A percentile compares a stretch with the other conserved stretches of the same genome.
phyloP scores from a whole-genome alignment of 176 grass and related monocot genomes.

The Olyra latifolia region DNA sequence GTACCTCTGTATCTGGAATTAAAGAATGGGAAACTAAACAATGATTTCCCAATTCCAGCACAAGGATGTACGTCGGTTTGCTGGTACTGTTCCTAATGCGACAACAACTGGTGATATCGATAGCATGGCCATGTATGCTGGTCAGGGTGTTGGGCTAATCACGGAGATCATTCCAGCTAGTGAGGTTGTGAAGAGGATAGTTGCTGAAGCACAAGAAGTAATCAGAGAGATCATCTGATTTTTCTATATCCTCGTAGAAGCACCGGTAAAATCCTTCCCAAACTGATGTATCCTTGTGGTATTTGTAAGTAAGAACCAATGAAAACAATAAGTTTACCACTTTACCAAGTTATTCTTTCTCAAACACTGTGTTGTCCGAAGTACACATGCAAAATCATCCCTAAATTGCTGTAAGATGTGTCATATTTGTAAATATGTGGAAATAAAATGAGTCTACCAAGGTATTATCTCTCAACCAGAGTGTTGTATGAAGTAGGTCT shows the following conservation, averaged over 20 bases:
- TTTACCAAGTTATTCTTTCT: background rate
- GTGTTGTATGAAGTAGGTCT: background rate
- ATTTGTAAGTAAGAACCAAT: conserved; percentile 4
- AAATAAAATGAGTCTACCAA: conserved; percentile 10
- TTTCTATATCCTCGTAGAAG: background rate
- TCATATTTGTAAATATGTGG: background rate
- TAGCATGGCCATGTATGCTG: conserved; percentile 87
- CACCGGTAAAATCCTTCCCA: background rate
- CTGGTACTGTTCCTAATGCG: conserved; percentile 78
- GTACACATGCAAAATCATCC: background rate
- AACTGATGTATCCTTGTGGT: background rate
- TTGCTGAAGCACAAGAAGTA: conserved; percentile 56
- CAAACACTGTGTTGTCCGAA: background rate
- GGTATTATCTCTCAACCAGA: background rate
- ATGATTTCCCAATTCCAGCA: conserved; percentile 43
- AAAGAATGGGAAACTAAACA: conserved; percentile 24
- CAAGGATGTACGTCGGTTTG: conserved; percentile 66
- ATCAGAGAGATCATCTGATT: conserved; percentile 47
- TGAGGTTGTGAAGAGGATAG: conserved; percentile 65
- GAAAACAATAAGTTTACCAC: background rate
- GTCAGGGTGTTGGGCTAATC: conserved; percentile 77
- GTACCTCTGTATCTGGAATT: conserved; percentile 26
- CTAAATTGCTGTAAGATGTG: background rate
- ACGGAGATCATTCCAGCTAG: conserved; percentile 69
- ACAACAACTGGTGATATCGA: conserved; percentile 69